Conservation (phyloP, 805 yeast species). For the Lachancea sp. region DNA sequence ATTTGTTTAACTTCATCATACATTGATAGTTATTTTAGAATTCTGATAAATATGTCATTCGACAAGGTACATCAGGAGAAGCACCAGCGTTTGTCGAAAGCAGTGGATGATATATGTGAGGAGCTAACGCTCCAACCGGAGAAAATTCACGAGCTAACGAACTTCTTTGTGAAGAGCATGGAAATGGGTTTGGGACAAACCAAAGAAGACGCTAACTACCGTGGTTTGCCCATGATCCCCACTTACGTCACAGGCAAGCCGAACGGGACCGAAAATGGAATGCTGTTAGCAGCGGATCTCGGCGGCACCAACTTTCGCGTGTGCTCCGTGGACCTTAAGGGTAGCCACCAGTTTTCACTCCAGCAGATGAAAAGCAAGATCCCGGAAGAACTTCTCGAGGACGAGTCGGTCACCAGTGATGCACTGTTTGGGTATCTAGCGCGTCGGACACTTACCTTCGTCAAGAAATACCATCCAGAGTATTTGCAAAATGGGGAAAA, state of each 20-base stretch:
- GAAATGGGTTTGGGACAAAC: slow-evolving; percentile 49
- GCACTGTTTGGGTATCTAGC: slow-evolving; percentile 75
- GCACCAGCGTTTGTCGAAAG: slow-evolving; percentile 18
- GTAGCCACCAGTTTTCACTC: slow-evolving; percentile 71
- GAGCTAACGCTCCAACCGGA: slow-evolving; percentile 23
- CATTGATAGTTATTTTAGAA: too few species aligned
- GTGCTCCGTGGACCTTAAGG: slow-evolving; percentile 73
- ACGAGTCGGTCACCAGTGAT: slow-evolving; percentile 44
- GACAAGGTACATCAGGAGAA: slow-evolving; percentile 25
- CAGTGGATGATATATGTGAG: slow-evolving; percentile 25
- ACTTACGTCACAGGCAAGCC: slow-evolving; percentile 83
- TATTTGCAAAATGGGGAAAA: slow-evolving; percentile 28
- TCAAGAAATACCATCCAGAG: slow-evolving; percentile 59
- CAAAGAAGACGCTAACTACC: slow-evolving; percentile 29
- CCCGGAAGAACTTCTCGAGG: slow-evolving; percentile 68
- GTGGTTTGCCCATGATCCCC: slow-evolving; percentile 85
- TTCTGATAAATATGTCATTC: slow-evolving; percentile 24
- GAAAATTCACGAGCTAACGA: slow-evolving; percentile 32
- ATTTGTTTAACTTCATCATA: not conserved
- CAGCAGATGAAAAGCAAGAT: slow-evolving; percentile 73
- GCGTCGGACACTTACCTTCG: slow-evolving; percentile 55
- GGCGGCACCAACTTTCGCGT: slow-evolving; percentile 97
- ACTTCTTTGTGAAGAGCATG: slow-evolving; percentile 54
- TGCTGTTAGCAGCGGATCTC: slow-evolving; percentile 81
- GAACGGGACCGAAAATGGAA: slow-evolving; percentile 76